These are phyloP conservation scores for Ganoderma sinense DNA, from an alignment of 1,284 basidiomycete species.

Conservation along the genomic window DNA sequence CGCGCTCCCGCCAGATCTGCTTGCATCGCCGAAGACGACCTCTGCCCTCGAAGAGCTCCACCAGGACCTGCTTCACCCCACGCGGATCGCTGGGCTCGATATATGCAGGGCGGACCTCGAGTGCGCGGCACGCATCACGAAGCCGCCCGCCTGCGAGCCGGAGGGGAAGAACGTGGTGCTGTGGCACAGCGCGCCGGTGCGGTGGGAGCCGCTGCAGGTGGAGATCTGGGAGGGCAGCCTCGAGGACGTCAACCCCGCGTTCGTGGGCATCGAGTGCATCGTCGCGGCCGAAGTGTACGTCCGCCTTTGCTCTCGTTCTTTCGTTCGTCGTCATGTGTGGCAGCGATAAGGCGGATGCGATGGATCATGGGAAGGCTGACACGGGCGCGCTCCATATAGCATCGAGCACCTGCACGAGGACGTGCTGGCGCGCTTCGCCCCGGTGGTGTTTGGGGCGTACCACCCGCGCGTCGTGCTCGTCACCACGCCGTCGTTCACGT, in stretches of 20 bases:
- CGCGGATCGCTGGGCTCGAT: constrained; percentile 73
- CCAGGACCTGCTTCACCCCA: constrained; percentile 55
- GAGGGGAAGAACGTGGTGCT: constrained; percentile 9
- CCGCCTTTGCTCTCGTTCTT: background rate
- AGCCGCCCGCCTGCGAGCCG: constrained; percentile 38
- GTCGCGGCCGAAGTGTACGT: constrained; percentile 88
- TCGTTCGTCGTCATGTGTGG: too few species aligned
- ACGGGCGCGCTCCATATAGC: constrained; percentile 47
- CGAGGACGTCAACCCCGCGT: constrained; percentile 76
- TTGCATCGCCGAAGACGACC: background rate
- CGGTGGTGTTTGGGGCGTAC: constrained; percentile 85
- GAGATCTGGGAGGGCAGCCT: constrained; percentile 88
- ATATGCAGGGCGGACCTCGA: constrained; percentile 58
- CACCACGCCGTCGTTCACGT: constrained; percentile 91
- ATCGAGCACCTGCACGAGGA: constrained; percentile 87
- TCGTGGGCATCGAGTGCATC: constrained; percentile 84
- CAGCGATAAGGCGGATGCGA: background rate
- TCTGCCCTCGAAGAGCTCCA: constrained; percentile 19
- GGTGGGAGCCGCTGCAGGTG: constrained; percentile 81
- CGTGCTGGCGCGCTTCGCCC: constrained; percentile 80
- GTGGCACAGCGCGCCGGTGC: constrained; percentile 34
- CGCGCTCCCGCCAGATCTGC: constrained; percentile 3
- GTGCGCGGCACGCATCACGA: constrained; percentile 56
- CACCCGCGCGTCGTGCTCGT: constrained; percentile 82
- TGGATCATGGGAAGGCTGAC: background rate